Evolutionary conservation across 106 monocot genomes (phyloP), one percentile per base, ranked within the genome.

Genomic region (Allium fistulosum): DNA sequence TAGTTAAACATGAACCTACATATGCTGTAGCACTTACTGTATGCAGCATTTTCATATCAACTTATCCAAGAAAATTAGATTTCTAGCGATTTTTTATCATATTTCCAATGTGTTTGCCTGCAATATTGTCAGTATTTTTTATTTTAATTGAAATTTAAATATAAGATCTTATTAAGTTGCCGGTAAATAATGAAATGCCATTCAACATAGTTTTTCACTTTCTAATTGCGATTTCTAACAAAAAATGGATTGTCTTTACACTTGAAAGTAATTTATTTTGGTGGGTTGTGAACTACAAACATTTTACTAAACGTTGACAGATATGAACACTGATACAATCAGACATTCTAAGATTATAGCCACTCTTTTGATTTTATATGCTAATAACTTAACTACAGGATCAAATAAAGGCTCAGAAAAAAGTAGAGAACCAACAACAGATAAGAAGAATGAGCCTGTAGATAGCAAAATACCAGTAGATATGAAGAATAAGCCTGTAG

Each of bases 361-460:
- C 7, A 11, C 50, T 70, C 15, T 69, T 0, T 10, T 59, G 18
- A 47, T 58, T 17, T 51, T 50, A 45, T 58, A 17, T 16, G 4
- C 5, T 37, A 17, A 45, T 71, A 4, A 18, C 10, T 55, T 17
- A 10, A 26, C 27, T 68, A 51, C 45, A 82, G 85, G 52, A 49
- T n/a, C 62, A 68, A 72, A 53, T 46, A 67, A 76, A 73, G 26
- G 17, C 46, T 49, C 46, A 26, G 72, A 80, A 83, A 66, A 49
- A 46, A 72, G 26, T 50, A 47, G 14, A 52, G 10, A 16, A 28
- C 15, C 53, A 10, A 48, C 48, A 17, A 46, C 16, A 37, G 37
- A 37, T 45, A 2, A 67, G 46, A 74, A 79, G 53, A 27, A 73
- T 8, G 71, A 51, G 11, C 58, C 26, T 6, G 67, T 48, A 5